Base-by-base conservation (phyloP, 2,329 filamentous ascomycete genomes). In the Ophiostoma sp. region DNA sequence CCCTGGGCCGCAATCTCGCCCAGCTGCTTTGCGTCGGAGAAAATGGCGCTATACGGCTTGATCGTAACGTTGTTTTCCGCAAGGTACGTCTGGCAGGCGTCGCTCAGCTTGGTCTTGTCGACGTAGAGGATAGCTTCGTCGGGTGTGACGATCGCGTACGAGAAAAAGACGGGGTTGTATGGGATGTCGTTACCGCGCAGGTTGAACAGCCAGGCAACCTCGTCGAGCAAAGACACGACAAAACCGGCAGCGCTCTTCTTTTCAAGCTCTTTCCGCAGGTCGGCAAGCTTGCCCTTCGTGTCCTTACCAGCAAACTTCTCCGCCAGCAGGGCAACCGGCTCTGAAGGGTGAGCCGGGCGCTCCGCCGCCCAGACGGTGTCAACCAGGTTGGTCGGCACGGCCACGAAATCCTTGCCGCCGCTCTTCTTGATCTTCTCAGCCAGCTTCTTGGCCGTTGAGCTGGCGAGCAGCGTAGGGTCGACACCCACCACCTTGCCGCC, bases 141-240 rank as follows among this genome's bases (percentile, higher is more conserved):
- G 1, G 91, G 89, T 1, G 96, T 98, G 75, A 99, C 85, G 57
- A 96, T 88, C 61, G 95, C 95, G 79, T 98, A 99, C 19, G 95
- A 96, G 83, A 98, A 98, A 85, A 99, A 98, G 69, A 99, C 96
- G 0, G 96, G 96, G 80, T 99, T 99, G 84, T 96, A 99, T 0
- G 94, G 93, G 76, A 99, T 98, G 80, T 98, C 96, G 81, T 88
- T 96, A 78, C 96, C 96, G 77, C 96, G 91, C 68, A 99, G 84
- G 82, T 99, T 99, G 85, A 98, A 98, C n/a, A 99, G 87, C 96
- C 96, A 99, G 12, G 96, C 96, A 78, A 98, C 90, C 82, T 99
- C 96, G 79, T 99, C 96, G 59, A 99, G 89, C 91, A 97, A 95
- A 6, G 95, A 98, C 63, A 98, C 89, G 68, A 98, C 90, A 77